Evolutionary conservation across 257 asterid species (phyloP).

Genomic region (Solanum chiquidenum): DNA sequence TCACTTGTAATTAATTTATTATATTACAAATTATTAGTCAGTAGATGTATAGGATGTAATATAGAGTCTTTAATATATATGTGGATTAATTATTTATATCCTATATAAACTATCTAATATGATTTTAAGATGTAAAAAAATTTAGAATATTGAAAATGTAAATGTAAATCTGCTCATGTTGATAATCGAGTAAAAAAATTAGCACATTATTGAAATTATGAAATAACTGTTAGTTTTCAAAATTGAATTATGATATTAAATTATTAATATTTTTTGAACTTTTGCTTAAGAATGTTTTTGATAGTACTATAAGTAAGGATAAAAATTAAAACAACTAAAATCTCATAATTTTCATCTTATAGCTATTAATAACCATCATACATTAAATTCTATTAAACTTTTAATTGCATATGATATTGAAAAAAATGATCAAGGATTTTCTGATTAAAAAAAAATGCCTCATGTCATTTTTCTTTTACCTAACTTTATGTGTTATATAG

Average conservation of each 20-base stretch:
- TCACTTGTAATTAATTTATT: background rate
- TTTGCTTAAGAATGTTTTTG: background rate
- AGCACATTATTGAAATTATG: background rate
- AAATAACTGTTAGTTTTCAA: background rate
- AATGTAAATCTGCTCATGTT: background rate
- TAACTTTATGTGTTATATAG: too few relatives aligned
- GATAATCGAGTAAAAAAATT: background rate
- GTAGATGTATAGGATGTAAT: background rate
- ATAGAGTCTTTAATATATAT: background rate
- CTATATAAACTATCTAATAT: too few relatives aligned
- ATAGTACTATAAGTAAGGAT: background rate
- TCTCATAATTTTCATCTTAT: background rate
- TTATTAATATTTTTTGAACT: background rate
- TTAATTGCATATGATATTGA: background rate
- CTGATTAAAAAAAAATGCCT: background rate
- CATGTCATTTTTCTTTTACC: background rate
- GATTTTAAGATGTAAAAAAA: too few relatives aligned
- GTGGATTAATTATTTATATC: background rate
- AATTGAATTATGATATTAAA: too few relatives aligned
- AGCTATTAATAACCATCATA: background rate
- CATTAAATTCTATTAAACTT: background rate
- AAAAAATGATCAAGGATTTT: background rate
- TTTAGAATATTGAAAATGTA: too few relatives aligned
- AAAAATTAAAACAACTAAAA: background rate
- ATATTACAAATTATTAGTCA: too few relatives aligned